Percentiles rank a stretch among this genome's conserved stretches.
Evolutionary conservation across 2,329 filamentous ascomycete species (phyloP).

Genomic region (Pezizomycotina sp.): DNA sequence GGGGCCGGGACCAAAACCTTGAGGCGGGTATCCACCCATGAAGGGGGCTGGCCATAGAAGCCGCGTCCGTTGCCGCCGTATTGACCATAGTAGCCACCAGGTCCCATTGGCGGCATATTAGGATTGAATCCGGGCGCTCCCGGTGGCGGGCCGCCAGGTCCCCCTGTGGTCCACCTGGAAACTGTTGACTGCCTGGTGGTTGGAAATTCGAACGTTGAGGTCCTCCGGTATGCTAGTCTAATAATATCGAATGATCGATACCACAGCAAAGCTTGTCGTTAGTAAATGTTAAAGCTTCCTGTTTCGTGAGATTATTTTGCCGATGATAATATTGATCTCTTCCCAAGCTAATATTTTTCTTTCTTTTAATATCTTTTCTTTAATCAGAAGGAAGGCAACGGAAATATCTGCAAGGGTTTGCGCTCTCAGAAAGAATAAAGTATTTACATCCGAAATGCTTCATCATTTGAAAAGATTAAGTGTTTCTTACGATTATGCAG

Average conservation of each 20-base stretch:
- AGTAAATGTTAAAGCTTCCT: constrained; percentile 22
- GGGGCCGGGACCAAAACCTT: constrained; percentile 11
- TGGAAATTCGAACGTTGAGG: too few species aligned
- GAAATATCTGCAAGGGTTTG: constrained; percentile 54
- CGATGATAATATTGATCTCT: constrained; percentile 2
- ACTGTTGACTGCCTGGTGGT: constrained; percentile 7
- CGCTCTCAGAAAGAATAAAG: constrained; percentile 44
- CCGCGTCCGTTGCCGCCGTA: too few species aligned
- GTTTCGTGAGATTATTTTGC: constrained; percentile 1
- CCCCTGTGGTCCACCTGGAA: constrained; percentile 10
- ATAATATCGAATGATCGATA: constrained; percentile 21
- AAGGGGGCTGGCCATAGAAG: constrained; percentile 17
- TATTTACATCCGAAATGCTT: constrained; percentile 52
- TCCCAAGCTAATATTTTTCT: too few species aligned
- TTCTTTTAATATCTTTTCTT: constrained; percentile 22
- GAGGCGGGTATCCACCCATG: constrained; percentile 13
- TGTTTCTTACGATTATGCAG: too few species aligned
- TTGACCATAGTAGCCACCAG: too few species aligned
- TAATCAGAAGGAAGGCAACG: constrained; percentile 59
- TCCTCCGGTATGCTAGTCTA: too few species aligned
- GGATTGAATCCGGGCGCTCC: constrained; percentile 16
- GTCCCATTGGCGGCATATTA: constrained; percentile 7
- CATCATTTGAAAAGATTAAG: constrained; percentile 36
- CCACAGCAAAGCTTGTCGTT: constrained; percentile 34
- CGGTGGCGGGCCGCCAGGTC: constrained; percentile 10